A percentile compares a stretch with the other conserved stretches of the same genome.
These are phyloP conservation scores for Dispira parvispora DNA, from an alignment of 192 early-diverging fungal species.

Conservation along the genomic window DNA sequence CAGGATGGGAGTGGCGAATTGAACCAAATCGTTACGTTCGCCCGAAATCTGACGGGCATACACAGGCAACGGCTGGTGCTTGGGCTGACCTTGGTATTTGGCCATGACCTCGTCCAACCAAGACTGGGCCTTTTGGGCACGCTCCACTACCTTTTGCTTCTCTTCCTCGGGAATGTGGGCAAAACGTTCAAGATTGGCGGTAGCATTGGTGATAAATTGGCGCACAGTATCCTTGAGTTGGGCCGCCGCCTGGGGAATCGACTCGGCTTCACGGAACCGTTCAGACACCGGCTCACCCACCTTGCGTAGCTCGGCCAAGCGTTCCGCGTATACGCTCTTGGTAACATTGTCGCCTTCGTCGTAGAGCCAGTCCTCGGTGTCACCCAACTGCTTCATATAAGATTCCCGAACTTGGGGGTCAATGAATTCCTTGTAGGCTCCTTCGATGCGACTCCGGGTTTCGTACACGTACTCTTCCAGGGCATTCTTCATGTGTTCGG, in stretches of 20 bases:
- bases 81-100: constrained; percentile 55
- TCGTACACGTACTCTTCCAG: constrained; percentile 99
- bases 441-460: constrained; percentile 70
- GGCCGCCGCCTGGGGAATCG: constrained; percentile 68
- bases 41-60: constrained; percentile 51
- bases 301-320: constrained; percentile 61
- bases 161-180: constrained; percentile 75
- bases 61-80: constrained; percentile 58
- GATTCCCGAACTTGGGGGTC: constrained; percentile 48
- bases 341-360: constrained; percentile 87
- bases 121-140: constrained; percentile 51
- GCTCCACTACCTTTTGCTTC: constrained; percentile 62
- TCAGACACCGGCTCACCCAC: constrained; percentile 64
- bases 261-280: constrained; percentile 68
- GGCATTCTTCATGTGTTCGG: constrained; percentile 83
- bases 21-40: constrained; percentile 51
- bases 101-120: constrained; percentile 76
- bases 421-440: constrained; percentile 53
- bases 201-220: constrained; percentile 49
- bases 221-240: constrained; percentile 65
- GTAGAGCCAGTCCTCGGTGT: constrained; percentile 96
- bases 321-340: constrained; percentile 75
- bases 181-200: constrained; percentile 54
- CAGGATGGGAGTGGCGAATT: constrained; percentile 63
- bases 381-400: constrained; percentile 51